Base-by-base conservation (phyloP, 192 early-diverging fungal species). In the Irineochytrium annulatum region DNA sequence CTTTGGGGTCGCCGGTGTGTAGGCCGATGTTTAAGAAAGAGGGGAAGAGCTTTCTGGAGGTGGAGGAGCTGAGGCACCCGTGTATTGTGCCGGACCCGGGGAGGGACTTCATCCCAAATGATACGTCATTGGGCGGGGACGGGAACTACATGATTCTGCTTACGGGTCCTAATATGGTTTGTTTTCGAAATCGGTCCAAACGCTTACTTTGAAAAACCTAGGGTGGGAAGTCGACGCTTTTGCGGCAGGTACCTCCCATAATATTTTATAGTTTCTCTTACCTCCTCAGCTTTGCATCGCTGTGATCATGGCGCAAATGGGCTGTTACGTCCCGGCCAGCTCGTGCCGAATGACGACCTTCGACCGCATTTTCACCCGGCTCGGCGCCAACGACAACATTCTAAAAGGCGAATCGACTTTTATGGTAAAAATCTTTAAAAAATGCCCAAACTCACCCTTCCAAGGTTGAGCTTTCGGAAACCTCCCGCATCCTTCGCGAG, bases 311-410 rank as follows among this genome's bases (percentile, higher is more conserved):
- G 95, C 95, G 1, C 94, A 97, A 59, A 71, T 98, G 3, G 97
- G 95, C 6, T 91, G 91, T 70, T 92, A 92, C 59, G 92, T 99
- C 3, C 93, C 97, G 2, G 95, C 97, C 0, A 62, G 69, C 28
- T 72, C 71, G 1, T 93, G 90, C 45, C 57, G 70, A 0, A 41
- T 97, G 52, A 82, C 87, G 26, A 82, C 92, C 0, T 92, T 96
- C 53, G 95, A 98, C 68, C 85, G 92, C 13, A 92, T 99, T 62
- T 97, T 93, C 63, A 98, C 97, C 3, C 86, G 97, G 5, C 95
- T 99, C 57, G 97, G 73, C 52, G 97, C 97, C 1, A 94, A 93
- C 71, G 97, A 99, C 79, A 93, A 93, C 62, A 89, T 99, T 66
- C 68, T 96, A 27, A 87, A 89, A 0, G 95, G 94, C 2, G 89